Conservation (phyloP, 1,139 yeast species). For the Yarrowia galli region DNA sequence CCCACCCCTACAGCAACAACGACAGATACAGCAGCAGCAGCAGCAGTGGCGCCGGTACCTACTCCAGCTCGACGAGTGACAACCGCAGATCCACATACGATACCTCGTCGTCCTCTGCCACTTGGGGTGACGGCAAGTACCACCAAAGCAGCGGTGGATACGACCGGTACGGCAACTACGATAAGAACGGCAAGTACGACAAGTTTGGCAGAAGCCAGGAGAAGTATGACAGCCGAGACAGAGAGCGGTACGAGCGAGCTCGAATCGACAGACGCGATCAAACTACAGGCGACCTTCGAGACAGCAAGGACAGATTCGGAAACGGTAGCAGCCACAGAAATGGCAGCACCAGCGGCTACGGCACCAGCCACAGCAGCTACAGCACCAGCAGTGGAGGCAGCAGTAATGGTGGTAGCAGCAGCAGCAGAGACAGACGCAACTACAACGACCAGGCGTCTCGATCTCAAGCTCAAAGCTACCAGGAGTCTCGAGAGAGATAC, state of each 20-base stretch:
- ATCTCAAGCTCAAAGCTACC: background rate
- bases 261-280: background rate
- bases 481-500: conserved; percentile 18
- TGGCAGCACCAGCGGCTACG: background rate
- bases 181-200: background rate
- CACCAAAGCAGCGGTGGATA: background rate
- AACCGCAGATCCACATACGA: background rate
- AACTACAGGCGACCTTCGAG: background rate
- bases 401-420: no score
- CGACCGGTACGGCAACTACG: background rate
- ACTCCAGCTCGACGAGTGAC: background rate
- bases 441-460: background rate
- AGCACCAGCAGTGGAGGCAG: background rate
- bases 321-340: background rate
- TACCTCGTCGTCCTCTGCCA: background rate
- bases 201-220: conserved; percentile 4
- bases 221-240: conserved; percentile 4
- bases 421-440: background rate
- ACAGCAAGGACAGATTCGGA: background rate
- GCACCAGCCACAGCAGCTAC: background rate
- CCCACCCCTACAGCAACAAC: background rate
- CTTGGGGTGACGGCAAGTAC: background rate
- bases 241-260: conserved; percentile 14
- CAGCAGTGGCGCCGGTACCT: no score
- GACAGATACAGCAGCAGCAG: background rate